Evolutionary conservation across 192 early-diverging fungal genomes (phyloP).

Genomic region (Backusella australiensis): DNA sequence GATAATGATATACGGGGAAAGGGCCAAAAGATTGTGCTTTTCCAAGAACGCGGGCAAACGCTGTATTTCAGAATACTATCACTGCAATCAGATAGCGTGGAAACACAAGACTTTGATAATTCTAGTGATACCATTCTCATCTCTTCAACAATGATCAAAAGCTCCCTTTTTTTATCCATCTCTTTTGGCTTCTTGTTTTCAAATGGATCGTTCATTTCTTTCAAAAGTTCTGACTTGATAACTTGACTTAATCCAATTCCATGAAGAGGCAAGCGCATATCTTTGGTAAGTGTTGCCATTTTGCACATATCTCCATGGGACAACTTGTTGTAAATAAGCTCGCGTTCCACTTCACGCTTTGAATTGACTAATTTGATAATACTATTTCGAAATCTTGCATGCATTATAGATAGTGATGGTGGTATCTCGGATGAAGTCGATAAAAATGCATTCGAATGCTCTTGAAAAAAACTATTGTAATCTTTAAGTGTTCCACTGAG

Average conservation of each 20-base stretch:
- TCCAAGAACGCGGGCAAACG: not conserved
- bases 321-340: conserved; percentile 18
- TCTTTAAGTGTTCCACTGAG: conserved; percentile 11
- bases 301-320: conserved; percentile 19
- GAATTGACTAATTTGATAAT: conserved; percentile 22
- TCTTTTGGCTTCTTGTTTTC: not conserved
- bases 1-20: conserved; percentile 3
- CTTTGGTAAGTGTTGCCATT: conserved; percentile 16
- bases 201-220: not conserved
- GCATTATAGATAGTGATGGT: not conserved
- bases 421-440: not conserved
- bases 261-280: conserved; percentile 20
- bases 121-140: not conserved
- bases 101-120: not conserved
- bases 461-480: conserved; percentile 10
- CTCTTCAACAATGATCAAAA: not conserved
- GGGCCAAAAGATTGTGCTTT: conserved; percentile 4
- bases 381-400: conserved; percentile 13
- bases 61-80: not conserved
- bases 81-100: not conserved
- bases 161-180: not conserved
- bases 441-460: conserved; percentile 24
- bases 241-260: conserved; percentile 25
- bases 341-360: conserved; percentile 29
- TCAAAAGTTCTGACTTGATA: conserved; percentile 2